Evolutionary conservation across 202 grass and related monocot genomes (phyloP), one percentile per base, ranked within the genome.

Genomic region (Dendrocalamus latiflorus): DNA sequence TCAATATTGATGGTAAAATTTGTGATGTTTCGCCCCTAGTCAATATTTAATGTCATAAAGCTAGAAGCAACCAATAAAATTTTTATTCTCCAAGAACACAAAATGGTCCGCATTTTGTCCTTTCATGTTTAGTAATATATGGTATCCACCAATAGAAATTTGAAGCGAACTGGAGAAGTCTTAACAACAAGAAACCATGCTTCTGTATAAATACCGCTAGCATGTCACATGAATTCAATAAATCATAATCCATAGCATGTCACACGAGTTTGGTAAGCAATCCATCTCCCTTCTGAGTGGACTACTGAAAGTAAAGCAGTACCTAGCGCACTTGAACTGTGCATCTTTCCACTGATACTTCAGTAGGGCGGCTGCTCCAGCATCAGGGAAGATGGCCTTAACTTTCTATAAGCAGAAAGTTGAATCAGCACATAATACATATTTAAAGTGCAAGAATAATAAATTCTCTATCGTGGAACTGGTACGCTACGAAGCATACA

Each of bases 301-400:
- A 78, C 36, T 59, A 58, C n/a, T 75, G 30, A 21, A 77, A 30
- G 54, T 55, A 41, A 65, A 48, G 14, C 44, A 74, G 45, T 92
- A 95, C 96, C 93, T 98, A 68, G 91, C 76, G 76, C 88, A 95
- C 44, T 94, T 89, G 78, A 98, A 98, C 2, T 89, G 81, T 62
- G 87, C 89, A 79, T 98, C 93, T 85, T 85, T 87, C 96, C 93
- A 99, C 37, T 92, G 89, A 74, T 95, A 87, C 66, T 93, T 95
- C 22, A 98, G 87, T 83, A 98, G 87, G 89, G 96, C 93, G 74
- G 93, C 93, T 83, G 84, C 89, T 67, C 95, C 96, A 41, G 96
- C 91, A 43, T 98, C 91, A 55, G 91, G 96, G 76, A 98, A 98
- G 85, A 98, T 92, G 36, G 93, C 96, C 22, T 93, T 95, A 69